These are phyloP conservation scores for Melanomma pulvis-pyrius DNA, from an alignment of 495 filamentous ascomycete genomes.

Conservation along the genomic window DNA sequence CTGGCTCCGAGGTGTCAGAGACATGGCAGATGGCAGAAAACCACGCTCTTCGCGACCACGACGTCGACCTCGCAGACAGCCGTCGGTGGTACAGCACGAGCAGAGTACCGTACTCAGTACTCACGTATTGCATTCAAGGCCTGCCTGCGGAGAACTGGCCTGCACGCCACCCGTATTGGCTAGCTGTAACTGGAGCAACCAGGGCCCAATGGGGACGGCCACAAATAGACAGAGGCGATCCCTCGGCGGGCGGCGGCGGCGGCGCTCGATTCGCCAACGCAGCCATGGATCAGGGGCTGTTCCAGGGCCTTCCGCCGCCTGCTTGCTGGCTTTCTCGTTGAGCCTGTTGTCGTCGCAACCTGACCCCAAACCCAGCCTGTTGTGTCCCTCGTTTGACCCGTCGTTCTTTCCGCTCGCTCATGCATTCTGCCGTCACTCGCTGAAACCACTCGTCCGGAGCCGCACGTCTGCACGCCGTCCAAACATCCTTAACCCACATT, in stretches of 20 bases:
- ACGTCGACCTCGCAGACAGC: no score
- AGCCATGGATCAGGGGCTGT: conserved; percentile 20
- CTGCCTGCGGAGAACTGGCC: not conserved
- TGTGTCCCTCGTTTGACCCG: conserved; percentile 31
- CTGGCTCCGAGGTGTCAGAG: no score
- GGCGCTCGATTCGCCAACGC: conserved; percentile 16
- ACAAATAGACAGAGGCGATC: conserved; percentile 14
- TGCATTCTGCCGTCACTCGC: conserved; percentile 35
- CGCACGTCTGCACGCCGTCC: not conserved
- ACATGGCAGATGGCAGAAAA: no score
- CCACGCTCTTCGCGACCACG: no score
- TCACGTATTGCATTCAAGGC: no score
- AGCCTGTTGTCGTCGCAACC: conserved; percentile 20
- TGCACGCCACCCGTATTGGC: conserved; percentile 18
- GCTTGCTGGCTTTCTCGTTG: not conserved
- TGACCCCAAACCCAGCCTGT: conserved; percentile 17
- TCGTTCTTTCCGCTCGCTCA: conserved; percentile 1
- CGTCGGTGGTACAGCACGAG: no score
- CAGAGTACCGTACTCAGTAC: no score
- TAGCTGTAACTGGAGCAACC: conserved; percentile 33
- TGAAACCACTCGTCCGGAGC: conserved; percentile 12
- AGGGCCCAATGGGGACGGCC: conserved; percentile 4
- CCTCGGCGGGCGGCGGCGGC: not conserved
- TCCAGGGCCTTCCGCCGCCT: not conserved
- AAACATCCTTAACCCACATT: conserved; percentile 8